Base-by-base conservation (phyloP, 2,329 filamentous ascomycete species). In the Aspergillus sergii region DNA sequence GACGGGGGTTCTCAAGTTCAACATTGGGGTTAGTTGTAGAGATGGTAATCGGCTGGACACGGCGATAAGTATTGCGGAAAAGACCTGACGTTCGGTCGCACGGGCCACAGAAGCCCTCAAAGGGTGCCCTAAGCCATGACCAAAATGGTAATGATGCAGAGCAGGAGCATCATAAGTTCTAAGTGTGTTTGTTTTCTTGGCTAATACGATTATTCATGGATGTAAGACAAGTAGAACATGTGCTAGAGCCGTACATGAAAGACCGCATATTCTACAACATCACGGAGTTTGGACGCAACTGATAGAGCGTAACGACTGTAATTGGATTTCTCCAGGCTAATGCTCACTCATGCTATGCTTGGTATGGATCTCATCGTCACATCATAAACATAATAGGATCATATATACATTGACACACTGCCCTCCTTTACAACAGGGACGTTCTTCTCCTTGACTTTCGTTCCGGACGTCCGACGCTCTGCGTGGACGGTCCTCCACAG, bases 61-160 rank as follows among this genome's bases (percentile, higher is more conserved):
- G 46, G 55, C 39, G 48, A 57, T 32, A 39, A 51, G 41, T 62
- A 57, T 53, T 41, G 64, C 58, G 54, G 66, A 69, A 75, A 71
- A 71, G 65, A 64, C 51, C 51, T 39, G 51, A 55, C 51, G 12
- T 65, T 63, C 41, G 65, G 64, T 57, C 65, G 74, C 74, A 75
- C 74, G 73, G 73, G 64, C 73, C 73, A 69, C 39, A 10, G 34
- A 66, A 70, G 68, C 72, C 72, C 70, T 74, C 50, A 51, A 59
- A 60, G 11, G 16, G 58, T 69, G 72, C 68, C 70, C 69, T 71
- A 70, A 66, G 11, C 59, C 39, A 32, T 14, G 39, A 41, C 45
- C 50, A 41, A 54, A 30, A 46, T 21, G 54, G 23, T 14, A 51
- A 32, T 48, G 28, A 41, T 4, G 21, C 26, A 19, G 36, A 51